Base-by-base conservation (phyloP, 345 rosid species). In the Firmiana major region DNA sequence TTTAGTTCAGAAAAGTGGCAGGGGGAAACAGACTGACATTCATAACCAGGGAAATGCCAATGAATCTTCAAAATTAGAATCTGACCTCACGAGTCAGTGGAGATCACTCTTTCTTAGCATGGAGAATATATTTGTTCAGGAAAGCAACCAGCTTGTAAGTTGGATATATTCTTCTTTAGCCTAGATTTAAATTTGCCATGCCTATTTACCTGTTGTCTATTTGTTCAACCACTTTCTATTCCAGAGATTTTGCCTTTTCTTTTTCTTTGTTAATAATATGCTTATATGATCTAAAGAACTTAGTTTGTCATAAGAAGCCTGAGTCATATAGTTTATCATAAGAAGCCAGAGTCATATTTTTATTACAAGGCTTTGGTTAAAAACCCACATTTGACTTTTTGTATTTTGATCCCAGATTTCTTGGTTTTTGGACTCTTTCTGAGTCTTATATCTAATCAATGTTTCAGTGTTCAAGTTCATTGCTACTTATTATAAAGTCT, bases 81-180 rank as follows among this genome's bases (percentile, higher is more conserved):
- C 91, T 73, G 86, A 88, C 59, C 88, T 88, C 78, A 85, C 75
- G 51, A 86, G 78, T 73, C 98, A 91, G 66, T 95, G 98, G 99
- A 86, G 80, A 79, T 88, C 93, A 3, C 97, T 92, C 74, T 95
- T 95, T 87, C 92, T 85, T 63, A 88, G 82, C 85, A 93, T 89
- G 99, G 93, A 87, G 8, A 90, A 90, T 62, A 82, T 88, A 59
- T 83, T 93, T 78, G 83, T 75, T 49, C 84, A 75, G 26, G 99
- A 95, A 87, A 84, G 84, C 90, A 84, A 36, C 75, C 88, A 92
- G 58, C 97, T 90, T 75, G 99, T 95, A 79, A 95, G 99, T 88
- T 59, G 64, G 10, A 28, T 71, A 38, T 64, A 24, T 48, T 38
- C 57, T 55, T 71, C 17, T 40, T 9, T 24, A 24, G 40, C 26